Conservation (phyloP, 2,329 filamentous ascomycete species). For the Ophiostoma pallidulum region DNA sequence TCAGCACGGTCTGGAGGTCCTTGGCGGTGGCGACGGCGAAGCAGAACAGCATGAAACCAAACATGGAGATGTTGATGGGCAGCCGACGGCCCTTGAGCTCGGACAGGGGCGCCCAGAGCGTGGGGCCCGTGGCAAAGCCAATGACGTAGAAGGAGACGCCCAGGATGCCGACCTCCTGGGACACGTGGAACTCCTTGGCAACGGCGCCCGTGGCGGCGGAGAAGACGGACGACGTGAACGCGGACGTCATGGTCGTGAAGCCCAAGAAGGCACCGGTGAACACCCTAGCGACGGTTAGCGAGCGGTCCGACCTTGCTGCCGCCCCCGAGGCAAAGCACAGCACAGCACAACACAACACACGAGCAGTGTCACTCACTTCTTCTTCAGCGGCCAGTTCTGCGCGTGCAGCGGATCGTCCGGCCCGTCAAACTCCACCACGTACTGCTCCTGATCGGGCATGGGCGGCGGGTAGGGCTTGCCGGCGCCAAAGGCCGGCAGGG, state of each 20-base stretch:
- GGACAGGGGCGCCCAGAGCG: conserved; percentile 62
- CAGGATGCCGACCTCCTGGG: conserved; percentile 51
- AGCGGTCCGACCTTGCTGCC: too few species aligned
- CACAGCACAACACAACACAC: conserved; percentile 9
- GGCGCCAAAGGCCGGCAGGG: conserved; percentile 59
- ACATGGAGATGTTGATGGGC: conserved; percentile 51
- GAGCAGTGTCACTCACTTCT: conserved; percentile 49
- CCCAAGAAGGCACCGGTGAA: conserved; percentile 58
- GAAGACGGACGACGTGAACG: conserved; percentile 69
- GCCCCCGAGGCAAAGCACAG: too few species aligned
- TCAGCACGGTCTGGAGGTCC: conserved; percentile 58
- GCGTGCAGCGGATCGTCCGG: conserved; percentile 75
- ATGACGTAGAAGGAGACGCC: conserved; percentile 63
- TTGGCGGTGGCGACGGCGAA: conserved; percentile 56
- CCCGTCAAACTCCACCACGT: conserved; percentile 74
- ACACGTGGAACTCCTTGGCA: conserved; percentile 49
- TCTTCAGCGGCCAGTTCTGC: conserved; percentile 74
- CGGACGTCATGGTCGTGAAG: conserved; percentile 61
- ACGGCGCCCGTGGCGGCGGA: conserved; percentile 54
- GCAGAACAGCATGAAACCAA: conserved; percentile 61
- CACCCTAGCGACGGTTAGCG: conserved; percentile 32
- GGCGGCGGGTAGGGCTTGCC: conserved; percentile 66
- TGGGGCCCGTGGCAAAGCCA: conserved; percentile 62
- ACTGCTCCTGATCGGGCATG: conserved; percentile 62
- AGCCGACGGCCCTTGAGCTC: conserved; percentile 60